A percentile compares a stretch with the other conserved stretches of the same genome.
Evolutionary conservation across 2,329 filamentous ascomycete genomes (phyloP).

Genomic region (Colletotrichum salicis): DNA sequence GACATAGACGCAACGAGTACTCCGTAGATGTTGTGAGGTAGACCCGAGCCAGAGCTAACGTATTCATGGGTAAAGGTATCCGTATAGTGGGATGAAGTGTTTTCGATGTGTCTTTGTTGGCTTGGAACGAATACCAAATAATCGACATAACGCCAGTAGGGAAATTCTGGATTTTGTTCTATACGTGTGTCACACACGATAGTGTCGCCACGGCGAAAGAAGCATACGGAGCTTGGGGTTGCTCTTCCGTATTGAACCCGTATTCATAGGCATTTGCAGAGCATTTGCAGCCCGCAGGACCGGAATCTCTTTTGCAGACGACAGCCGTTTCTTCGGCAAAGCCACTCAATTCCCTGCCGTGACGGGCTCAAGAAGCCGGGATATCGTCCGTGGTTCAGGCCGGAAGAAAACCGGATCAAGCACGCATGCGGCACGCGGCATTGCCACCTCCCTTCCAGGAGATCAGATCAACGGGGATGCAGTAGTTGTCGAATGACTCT

Average conservation of each 20-base stretch:
- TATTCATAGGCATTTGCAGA: not conserved
- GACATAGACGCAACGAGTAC: not conserved
- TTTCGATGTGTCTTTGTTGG: not conserved
- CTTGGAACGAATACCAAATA: not conserved
- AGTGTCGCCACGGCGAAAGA: not conserved
- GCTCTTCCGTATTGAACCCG: not conserved
- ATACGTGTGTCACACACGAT: not conserved
- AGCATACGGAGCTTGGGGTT: not conserved
- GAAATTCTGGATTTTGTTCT: not conserved
- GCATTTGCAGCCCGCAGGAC: not conserved
- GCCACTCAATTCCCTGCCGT: not conserved
- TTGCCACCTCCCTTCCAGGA: not conserved
- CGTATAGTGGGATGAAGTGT: too few relatives aligned
- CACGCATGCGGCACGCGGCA: too few relatives aligned
- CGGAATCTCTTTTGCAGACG: not conserved
- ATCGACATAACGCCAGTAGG: not conserved
- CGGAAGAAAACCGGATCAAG: not conserved
- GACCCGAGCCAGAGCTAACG: not conserved
- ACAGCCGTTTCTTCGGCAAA: not conserved
- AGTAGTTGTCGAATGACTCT: conserved; percentile 7
- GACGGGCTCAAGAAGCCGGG: not conserved
- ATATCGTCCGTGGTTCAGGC: not conserved
- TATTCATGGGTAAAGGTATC: not conserved
- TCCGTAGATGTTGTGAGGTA: not conserved
- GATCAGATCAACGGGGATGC: not conserved